These are phyloP conservation scores for Hymenochaete sp. DNA, from an alignment of 1,284 basidiomycete species.

Conservation along the genomic window DNA sequence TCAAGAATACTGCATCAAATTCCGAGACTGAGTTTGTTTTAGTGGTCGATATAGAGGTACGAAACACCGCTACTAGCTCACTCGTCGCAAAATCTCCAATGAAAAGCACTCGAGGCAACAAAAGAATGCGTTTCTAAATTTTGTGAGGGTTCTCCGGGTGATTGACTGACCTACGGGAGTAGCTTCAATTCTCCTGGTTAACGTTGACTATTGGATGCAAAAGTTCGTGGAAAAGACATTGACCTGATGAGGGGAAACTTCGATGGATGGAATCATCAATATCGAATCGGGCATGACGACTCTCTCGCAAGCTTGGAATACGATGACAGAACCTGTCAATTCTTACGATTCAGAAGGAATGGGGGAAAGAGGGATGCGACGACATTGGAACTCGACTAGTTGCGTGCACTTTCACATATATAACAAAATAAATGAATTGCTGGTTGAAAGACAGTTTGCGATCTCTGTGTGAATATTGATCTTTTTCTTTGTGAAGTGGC, in stretches of 20 bases:
- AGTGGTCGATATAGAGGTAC: constrained; percentile 88
- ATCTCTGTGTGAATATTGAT: not conserved
- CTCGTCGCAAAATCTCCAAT: no score
- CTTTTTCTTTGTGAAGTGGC: no score
- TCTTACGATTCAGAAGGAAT: constrained; percentile 61
- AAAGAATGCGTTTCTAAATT: constrained; percentile 88
- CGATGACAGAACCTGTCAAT: constrained; percentile 14
- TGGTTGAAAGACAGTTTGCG: not conserved
- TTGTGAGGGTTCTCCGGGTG: constrained; percentile 48
- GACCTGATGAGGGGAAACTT: constrained; percentile 99
- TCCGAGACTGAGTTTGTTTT: no score
- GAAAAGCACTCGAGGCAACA: no score
- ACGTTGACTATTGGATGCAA: constrained; percentile 98
- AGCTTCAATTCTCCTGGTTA: constrained; percentile 98
- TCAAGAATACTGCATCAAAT: no score
- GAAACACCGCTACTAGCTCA: constrained; percentile 28
- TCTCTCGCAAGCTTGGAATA: constrained; percentile 98
- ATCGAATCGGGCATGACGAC: constrained; percentile 99
- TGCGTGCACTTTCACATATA: constrained; percentile 14
- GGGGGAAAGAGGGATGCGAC: constrained; percentile 72
- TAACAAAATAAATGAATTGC: not conserved
- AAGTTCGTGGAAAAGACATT: constrained; percentile 92
- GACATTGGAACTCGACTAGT: constrained; percentile 83
- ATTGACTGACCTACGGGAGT: constrained; percentile 12
- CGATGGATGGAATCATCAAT: constrained; percentile 98